Base-by-base conservation (phyloP, 306 rosid species). In the Malus domestica region DNA sequence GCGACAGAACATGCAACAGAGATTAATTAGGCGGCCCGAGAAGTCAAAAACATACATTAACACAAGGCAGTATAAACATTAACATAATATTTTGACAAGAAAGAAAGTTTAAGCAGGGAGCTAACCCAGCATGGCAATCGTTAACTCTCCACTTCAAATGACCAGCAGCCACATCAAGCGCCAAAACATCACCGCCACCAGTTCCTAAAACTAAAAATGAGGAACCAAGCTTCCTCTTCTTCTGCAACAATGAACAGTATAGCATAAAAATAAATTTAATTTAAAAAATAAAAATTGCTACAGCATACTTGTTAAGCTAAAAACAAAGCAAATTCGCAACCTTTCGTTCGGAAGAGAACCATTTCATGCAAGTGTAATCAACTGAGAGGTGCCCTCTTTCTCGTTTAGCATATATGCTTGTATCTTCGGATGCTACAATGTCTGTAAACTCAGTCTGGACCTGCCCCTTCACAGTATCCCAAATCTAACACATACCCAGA, bases 41-140 rank as follows among this genome's bases (percentile, higher is more conserved):
- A 61, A 33, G 32, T 45, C n/a, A 13, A 74, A 60, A 45, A 18
- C 52, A 27, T 19, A 18, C 35, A 27, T 19, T 13, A 27, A 61
- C 59, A 52, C 9, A 10, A 10, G 60, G 46, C 42, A 74, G 3
- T 4, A 61, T 12, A 29, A 27, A 19, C 45, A 74, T 19, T 45
- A 49, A 49, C 55, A 49, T 49, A 66, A 66, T 4, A 33, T 44
- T 46, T 33, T 20, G 46, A 66, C 45, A 25, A 27, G 22, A 29
- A 29, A 29, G 3, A 70, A 25, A 73, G 58, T 20, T 11, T 46
- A 44, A 61, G 70, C 45, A 45, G 32, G 46, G 29, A 73, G 75
- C 91, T 80, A 67, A 95, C 99, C 99, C 99, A 44, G 97, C 89
- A 85, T 95, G 99, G 84, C 97, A 92, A 60, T 95, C 96, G 62